These are phyloP conservation scores for Tetrahymena borealis DNA, from an alignment of 73 alveolate species.

Conservation along the genomic window DNA sequence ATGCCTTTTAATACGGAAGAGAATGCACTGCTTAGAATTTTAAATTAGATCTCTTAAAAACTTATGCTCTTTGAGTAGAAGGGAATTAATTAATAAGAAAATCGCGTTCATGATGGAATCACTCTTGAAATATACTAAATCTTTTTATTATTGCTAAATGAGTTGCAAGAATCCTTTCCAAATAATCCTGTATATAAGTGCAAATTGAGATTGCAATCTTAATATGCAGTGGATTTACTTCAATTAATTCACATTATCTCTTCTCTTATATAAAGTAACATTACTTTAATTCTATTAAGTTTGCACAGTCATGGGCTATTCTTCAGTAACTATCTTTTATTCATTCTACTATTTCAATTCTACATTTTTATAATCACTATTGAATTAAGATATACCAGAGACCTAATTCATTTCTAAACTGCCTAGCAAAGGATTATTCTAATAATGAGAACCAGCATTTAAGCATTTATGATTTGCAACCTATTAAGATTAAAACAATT, in stretches of 20 bases:
- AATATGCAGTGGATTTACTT: background rate
- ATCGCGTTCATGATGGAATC: background rate
- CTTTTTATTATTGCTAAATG: background rate
- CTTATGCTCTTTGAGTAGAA: background rate
- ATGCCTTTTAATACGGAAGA: background rate
- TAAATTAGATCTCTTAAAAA: background rate
- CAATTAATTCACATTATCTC: background rate
- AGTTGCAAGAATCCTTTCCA: background rate
- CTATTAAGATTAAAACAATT: background rate
- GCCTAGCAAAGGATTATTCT: background rate
- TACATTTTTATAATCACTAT: background rate
- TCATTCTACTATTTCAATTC: background rate
- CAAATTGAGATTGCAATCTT: background rate
- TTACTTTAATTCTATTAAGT: background rate
- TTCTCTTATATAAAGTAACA: background rate
- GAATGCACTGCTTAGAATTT: background rate
- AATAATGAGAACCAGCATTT: background rate
- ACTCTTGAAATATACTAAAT: background rate
- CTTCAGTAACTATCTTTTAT: background rate
- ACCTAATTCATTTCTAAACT: background rate
- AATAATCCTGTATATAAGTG: background rate
- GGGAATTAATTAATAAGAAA: background rate
- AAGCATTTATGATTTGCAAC: background rate
- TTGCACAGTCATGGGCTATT: background rate
- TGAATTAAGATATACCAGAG: background rate